Base-by-base conservation (phyloP, 1,139 yeast genomes). In the Suhomyces anneliseae region DNA sequence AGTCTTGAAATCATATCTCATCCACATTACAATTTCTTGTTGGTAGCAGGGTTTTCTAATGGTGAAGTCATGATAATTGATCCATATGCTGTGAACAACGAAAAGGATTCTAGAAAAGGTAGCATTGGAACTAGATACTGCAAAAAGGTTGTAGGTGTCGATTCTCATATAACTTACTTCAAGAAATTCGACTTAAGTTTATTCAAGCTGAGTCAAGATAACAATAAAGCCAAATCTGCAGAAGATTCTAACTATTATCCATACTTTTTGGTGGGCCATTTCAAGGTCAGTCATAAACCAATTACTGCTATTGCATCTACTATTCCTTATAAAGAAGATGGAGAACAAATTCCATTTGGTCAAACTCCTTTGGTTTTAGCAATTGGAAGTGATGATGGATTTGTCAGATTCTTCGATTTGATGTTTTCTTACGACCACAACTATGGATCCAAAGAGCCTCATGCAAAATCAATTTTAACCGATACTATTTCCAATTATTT, bases 401-500 rank as follows among this genome's bases (percentile, higher is more conserved):
- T 79, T 52, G 68, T 85, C 12, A 68, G 87, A 41, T 58, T 87
- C 29, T 65, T 87, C 38, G 87, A 85, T 59, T 61, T 83, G 42
- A 52, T 55, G 38, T 53, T 52, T 31, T 45, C 67, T 64, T 27
- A 43, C 34, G 34, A 45, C 27, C 33, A 32, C 29, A 46, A 57
- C 9, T 50, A 52, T 29, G 60, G 55, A 6, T 34, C 40, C 8
- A 29, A 19, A 10, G 42, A 45, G 6, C 36, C 42, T 27, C 54
- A 40, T 27, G 36, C 39, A n/a, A 48, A 46, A 37, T 39, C 55
- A 7, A 37, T 48, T 9, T 34, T 85, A 5, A 70, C 82, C 1
- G 95, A 86, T 58, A 69, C 85, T 1, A 64, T 83, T 39, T 82
- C 89, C 6, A 79, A 87, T 42, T 85, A 83, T 58, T 88, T 83